phyloP scores from a whole-genome alignment of 208 protist genomes.

The Trypanosoma mega region DNA sequence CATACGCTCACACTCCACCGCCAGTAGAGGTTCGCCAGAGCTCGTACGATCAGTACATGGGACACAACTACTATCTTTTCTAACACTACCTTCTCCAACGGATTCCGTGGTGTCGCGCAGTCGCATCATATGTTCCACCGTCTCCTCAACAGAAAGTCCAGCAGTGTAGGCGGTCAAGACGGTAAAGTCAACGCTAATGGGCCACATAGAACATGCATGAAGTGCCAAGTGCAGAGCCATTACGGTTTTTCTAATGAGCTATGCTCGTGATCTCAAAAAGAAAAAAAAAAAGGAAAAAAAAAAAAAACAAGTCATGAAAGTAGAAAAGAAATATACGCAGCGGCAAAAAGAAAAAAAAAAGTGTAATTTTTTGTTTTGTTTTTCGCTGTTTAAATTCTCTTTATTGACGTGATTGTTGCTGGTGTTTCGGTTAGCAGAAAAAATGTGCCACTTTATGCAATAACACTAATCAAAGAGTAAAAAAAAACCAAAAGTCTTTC shows the following conservation, averaged over 20 bases:
- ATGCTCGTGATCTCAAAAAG: not conserved
- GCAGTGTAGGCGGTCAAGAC: slow-evolving; percentile 61
- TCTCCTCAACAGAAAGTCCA: slow-evolving; percentile 71
- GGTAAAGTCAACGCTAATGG: slow-evolving; percentile 66
- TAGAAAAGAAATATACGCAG: slow-evolving; percentile 15
- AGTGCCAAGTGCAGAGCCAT: slow-evolving; percentile 62
- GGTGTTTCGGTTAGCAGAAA: too few species aligned
- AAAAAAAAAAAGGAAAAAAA: slow-evolving; percentile 27
- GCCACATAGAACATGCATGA: slow-evolving; percentile 71
- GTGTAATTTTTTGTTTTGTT: too few species aligned
- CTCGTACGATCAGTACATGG: too few species aligned
- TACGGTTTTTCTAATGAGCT: not conserved
- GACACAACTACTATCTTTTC: too few species aligned
- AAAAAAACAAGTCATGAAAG: slow-evolving; percentile 9
- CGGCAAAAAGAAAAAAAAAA: too few species aligned
- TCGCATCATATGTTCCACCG: slow-evolving; percentile 52
- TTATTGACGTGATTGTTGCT: too few species aligned
- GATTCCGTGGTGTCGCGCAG: slow-evolving; percentile 12
- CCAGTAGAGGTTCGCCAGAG: too few species aligned
- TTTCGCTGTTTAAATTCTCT: too few species aligned
- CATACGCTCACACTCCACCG: too few species aligned
- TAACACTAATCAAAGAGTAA: too few species aligned
- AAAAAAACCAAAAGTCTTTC: too few species aligned
- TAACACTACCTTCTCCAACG: not conserved
- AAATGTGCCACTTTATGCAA: too few species aligned